phyloP scores from a whole-genome alignment of 2,329 filamentous ascomycete species.

The Plenodomus biglobosus region DNA sequence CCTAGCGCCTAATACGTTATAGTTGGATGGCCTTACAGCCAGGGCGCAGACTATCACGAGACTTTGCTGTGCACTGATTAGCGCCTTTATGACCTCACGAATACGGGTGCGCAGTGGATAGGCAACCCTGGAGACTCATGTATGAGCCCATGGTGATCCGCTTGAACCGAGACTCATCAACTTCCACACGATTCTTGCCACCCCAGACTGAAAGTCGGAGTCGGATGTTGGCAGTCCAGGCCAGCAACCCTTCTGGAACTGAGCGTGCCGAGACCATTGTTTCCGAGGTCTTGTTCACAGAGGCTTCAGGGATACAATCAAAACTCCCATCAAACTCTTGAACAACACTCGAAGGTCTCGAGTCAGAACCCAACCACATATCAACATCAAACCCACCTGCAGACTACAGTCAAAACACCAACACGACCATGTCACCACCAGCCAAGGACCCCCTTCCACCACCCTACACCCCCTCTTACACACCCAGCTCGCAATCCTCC shows the following conservation, averaged over 20 bases:
- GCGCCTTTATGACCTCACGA: not conserved
- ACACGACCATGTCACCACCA: conserved; percentile 5
- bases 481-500: conserved; percentile 2
- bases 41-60: conserved; percentile 11
- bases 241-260: not conserved
- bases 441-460: conserved; percentile 22
- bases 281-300: not conserved
- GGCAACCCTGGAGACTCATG: not conserved
- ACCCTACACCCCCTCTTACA: conserved; percentile 21
- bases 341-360: not conserved
- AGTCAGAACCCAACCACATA: not conserved
- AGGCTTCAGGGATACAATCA: not conserved
- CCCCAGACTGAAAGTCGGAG: not conserved
- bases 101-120: not conserved
- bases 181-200: not conserved
- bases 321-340: not conserved
- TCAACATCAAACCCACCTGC: not conserved
- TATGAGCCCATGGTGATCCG: not conserved
- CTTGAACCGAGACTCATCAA: not conserved
- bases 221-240: not conserved
- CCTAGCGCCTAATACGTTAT: not conserved
- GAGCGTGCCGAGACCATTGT: not conserved
- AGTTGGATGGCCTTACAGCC: conserved; percentile 3
- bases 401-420: conserved; percentile 16
- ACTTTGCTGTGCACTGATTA: not conserved